Evolutionary conservation across 371 early-diverging fungal genomes (phyloP), one percentile per base, ranked within the genome.

Genomic region (Dinochytrium kinnereticum): DNA sequence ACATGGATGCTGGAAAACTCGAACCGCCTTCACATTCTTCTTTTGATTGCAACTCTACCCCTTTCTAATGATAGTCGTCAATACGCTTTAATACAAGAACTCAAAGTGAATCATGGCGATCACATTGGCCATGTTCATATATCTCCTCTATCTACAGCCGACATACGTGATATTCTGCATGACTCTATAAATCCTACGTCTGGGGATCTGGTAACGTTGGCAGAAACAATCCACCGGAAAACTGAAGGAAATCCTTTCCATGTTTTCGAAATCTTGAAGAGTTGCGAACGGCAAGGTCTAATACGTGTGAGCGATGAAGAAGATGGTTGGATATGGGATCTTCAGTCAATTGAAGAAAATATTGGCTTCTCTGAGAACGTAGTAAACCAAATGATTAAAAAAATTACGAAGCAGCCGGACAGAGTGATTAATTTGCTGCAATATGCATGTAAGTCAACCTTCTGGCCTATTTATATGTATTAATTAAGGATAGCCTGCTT

Each of bases 271-370:
- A 76, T 80, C 39, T 68, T 82, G 17, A 49, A 74, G 31, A 74
- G 69, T 64, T 74, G 76, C 26, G 78, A 81, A 34, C 57, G 68
- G 36, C 53, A 68, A 37, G 71, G 73, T 10, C 50, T 78, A 31
- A 67, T 85, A 2, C 57, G 70, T 28, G 77, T 85, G 53, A 77
- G 80, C 28, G 79, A 76, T 17, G 73, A 70, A 0, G 69, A 70
- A 40, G 70, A 53, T 24, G 81, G 78, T 21, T 85, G 85, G 85
- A 76, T 76, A 5, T 85, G 85, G 85, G 79, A 79, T 71, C 7
- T 85, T 7, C 31, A 49, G 1, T 69, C 64, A 19, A 64, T 85
- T 37, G 82, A 85, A 10, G 66, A 71, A 2, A 70, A 74, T 19
- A 71, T 76, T 13, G 76, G 71, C 13, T 37, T 80, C 36, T 71